A percentile compares a stretch with the other conserved stretches of the same genome.
Conservation (phyloP, 176 grass and related monocot species). For the Themeda triandra region DNA sequence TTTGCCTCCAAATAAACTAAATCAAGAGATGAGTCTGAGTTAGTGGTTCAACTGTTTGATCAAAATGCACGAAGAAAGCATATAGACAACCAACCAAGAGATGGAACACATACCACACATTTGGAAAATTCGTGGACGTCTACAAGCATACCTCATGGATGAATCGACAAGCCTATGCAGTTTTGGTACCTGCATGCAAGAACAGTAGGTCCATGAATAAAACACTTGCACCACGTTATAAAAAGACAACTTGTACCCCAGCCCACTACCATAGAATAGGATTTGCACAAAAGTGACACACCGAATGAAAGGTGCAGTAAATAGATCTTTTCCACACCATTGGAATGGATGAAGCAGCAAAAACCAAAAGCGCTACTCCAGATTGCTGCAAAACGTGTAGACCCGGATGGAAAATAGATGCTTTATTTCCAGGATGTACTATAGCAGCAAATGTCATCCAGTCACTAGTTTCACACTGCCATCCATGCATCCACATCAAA, state of each 20-base stretch:
- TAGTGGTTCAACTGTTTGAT: too few species aligned
- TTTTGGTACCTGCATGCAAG: conserved; percentile 40
- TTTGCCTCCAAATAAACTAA: not conserved
- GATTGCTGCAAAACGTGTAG: conserved; percentile 13
- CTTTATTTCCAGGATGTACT: not conserved
- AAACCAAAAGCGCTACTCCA: not conserved
- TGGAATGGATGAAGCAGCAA: not conserved
- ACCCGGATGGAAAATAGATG: not conserved
- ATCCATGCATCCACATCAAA: conserved; percentile 5
- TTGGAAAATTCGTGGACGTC: not conserved
- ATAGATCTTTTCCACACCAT: not conserved
- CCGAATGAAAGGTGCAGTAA: not conserved
- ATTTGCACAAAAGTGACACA: not conserved
- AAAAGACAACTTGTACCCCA: not conserved
- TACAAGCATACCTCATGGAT: conserved; percentile 15
- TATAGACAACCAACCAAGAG: conserved; percentile 17
- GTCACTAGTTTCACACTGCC: conserved; percentile 2
- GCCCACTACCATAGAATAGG: not conserved
- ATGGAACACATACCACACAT: conserved; percentile 55
- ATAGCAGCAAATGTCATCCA: not conserved
- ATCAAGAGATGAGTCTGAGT: too few species aligned
- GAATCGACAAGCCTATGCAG: not conserved
- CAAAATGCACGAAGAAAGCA: conserved; percentile 13
- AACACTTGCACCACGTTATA: not conserved
- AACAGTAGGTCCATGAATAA: conserved; percentile 62